Base-by-base conservation (phyloP, 1,284 basidiomycete species). In the Heterobasidion occidentale region DNA sequence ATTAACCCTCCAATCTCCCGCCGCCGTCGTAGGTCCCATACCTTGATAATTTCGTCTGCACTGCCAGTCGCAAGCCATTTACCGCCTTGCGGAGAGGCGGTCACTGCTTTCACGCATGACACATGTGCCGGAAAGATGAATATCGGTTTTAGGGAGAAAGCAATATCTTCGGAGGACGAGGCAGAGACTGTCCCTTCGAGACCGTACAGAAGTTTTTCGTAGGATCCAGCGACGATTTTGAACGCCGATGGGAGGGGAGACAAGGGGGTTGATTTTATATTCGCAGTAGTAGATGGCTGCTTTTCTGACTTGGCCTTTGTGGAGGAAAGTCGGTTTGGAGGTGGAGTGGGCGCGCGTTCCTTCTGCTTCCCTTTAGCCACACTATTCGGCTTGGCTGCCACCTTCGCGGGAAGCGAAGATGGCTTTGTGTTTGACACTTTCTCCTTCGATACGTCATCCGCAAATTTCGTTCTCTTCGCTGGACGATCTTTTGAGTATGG, bases 101-200 rank as follows among this genome's bases (percentile, higher is more conserved):
- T 90, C 5, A 96, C 88, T 9, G 91, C 84, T 65, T 94, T 94
- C 59, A 98, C 89, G 63, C 87, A 94, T 1, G 92, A 94, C 38
- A 96, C 84, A 71, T 98, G 96, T 0, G 96, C 96, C 36, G 96
- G 94, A 73, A 98, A 98, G 60, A 94, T 93, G 71, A 99, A 99
- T 53, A 91, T 80, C 0, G 96, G 94, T 60, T 86, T 85, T 17
- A 97, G 69, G 20, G 76, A 64, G 65, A 79, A 80, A 59, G 71
- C 56, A 63, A 69, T 67, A 46, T 65, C 68, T 20, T 33, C 49
- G 3, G 70, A 68, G 9, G 15, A 35, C n/a, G 50, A 15, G 7
- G 69, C 55, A 46, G 76, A 70, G 55, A 86, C 74, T 0, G 79
- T 75, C 20, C 88, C 92, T 61, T 93, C 82, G 20, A 98, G 76